Evolutionary conservation across 352 stramenopile species (phyloP).

Genomic region (Achlya hypogyna): DNA sequence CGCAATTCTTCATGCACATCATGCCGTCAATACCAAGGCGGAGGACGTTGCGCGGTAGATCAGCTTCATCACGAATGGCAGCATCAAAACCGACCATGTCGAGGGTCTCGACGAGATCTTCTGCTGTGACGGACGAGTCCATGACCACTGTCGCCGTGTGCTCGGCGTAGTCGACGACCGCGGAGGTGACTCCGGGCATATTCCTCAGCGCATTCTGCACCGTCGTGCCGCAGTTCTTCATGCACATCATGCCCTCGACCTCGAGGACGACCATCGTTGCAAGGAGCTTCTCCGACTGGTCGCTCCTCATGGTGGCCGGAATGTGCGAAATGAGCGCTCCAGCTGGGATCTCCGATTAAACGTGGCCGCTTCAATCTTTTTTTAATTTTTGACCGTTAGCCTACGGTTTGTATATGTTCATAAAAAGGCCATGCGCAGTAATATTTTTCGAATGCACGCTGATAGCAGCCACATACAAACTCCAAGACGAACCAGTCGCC

Average conservation of each 20-base stretch:
- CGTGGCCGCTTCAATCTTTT: no score
- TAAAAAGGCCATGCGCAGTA: neutral
- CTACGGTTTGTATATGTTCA: neutral
- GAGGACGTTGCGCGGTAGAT: slow-evolving; percentile 26
- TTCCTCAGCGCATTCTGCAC: slow-evolving; percentile 29
- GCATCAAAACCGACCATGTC: slow-evolving; percentile 24
- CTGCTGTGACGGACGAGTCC: neutral
- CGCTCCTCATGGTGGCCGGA: neutral
- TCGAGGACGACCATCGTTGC: slow-evolving; percentile 40
- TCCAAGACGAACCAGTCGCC: neutral
- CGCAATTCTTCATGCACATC: slow-evolving; percentile 67
- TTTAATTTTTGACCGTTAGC: neutral
- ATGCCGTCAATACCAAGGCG: slow-evolving; percentile 65
- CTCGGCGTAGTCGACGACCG: slow-evolving; percentile 23
- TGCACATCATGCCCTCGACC: slow-evolving; percentile 59
- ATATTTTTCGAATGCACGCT: neutral
- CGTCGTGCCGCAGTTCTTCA: slow-evolving; percentile 71
- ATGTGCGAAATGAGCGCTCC: neutral
- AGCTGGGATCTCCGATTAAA: neutral
- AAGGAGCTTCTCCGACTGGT: slow-evolving; percentile 8
- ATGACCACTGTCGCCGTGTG: slow-evolving; percentile 35
- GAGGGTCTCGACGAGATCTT: slow-evolving; percentile 21
- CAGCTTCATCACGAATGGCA: neutral
- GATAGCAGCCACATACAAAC: neutral
- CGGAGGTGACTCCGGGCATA: slow-evolving; percentile 25